phyloP scores from a whole-genome alignment of 1,139 yeast genomes.

The Yamadazyma sp. region DNA sequence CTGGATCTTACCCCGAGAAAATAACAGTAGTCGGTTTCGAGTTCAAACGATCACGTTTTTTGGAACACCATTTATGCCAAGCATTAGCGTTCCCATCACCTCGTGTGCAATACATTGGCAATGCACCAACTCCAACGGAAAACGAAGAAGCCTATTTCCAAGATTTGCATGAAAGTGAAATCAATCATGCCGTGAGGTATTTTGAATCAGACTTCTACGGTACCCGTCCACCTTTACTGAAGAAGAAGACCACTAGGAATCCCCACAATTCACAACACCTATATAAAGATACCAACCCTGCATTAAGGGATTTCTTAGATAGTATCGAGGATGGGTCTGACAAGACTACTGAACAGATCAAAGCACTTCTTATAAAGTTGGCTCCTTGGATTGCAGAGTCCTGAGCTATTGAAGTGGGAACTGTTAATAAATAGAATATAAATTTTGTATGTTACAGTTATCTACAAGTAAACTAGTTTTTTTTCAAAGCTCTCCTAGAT shows the following conservation, averaged over 20 bases:
- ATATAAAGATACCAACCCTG: slow-evolving; percentile 34
- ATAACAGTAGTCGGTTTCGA: slow-evolving; percentile 72
- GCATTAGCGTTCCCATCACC: slow-evolving; percentile 43
- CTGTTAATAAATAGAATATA: background rate
- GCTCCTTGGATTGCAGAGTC: slow-evolving; percentile 2
- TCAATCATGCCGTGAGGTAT: slow-evolving; percentile 52
- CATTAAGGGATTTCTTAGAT: slow-evolving; percentile 21
- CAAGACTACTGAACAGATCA: slow-evolving; percentile 15
- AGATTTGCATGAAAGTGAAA: slow-evolving; percentile 49
- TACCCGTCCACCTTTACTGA: slow-evolving; percentile 33
- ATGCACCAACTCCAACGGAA: slow-evolving; percentile 54
- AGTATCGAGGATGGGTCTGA: slow-evolving; percentile 12
- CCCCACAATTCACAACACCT: slow-evolving; percentile 55
- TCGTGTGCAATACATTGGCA: slow-evolving; percentile 53
- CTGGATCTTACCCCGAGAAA: slow-evolving; percentile 46
- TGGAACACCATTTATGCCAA: slow-evolving; percentile 49
- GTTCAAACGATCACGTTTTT: slow-evolving; percentile 64
- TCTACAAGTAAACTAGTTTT: slow-evolving; percentile 3
- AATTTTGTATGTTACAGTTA: background rate
- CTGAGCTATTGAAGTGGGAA: no score
- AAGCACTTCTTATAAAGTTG: slow-evolving; percentile 8
- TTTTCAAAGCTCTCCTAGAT: slow-evolving; percentile 57
- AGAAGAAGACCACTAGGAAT: slow-evolving; percentile 54
- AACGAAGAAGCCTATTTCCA: slow-evolving; percentile 33
- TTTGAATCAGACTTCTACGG: slow-evolving; percentile 69